Percentiles rank a stretch among this genome's conserved stretches.
These are phyloP conservation scores for Suillus subaureus DNA, from an alignment of 768 basidiomycete genomes.

Conservation along the genomic window DNA sequence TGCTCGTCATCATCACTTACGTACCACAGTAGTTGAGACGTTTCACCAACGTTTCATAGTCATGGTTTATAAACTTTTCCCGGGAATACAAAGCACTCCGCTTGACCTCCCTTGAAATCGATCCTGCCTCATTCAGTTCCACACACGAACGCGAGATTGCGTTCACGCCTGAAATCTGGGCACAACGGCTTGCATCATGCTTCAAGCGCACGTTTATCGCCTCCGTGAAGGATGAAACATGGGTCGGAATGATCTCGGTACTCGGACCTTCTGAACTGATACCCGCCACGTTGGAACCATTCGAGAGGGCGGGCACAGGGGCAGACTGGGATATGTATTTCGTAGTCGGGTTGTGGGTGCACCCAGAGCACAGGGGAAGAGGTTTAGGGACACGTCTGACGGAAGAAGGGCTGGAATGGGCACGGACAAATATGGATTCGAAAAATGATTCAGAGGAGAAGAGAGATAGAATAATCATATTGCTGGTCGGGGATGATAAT, in stretches of 20 bases:
- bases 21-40: neutral
- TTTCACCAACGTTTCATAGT: neutral
- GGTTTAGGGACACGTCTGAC: constrained; percentile 22
- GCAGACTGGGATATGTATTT: constrained; percentile 23
- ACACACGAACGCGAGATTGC: constrained; percentile 25
- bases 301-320: constrained; percentile 18
- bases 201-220: constrained; percentile 21
- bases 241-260: constrained; percentile 23
- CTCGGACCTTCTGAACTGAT: constrained; percentile 17
- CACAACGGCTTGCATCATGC: constrained; percentile 18
- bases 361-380: constrained; percentile 29
- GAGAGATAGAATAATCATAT: constrained; percentile 20
- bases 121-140: constrained; percentile 25
- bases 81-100: constrained; percentile 24
- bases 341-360: constrained; percentile 30
- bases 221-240: constrained; percentile 13
- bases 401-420: constrained; percentile 27
- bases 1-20: neutral
- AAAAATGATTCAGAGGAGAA: constrained; percentile 2
- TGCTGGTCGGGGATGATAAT: constrained; percentile 22
- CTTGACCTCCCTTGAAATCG: constrained; percentile 23
- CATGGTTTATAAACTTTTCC: constrained; percentile 17
- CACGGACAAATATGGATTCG: constrained; percentile 17
- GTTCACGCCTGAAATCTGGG: constrained; percentile 26
- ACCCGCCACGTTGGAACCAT: constrained; percentile 10